Base-by-base conservation (phyloP, 2,329 filamentous ascomycete genomes). In the Fusarium avenaceum region DNA sequence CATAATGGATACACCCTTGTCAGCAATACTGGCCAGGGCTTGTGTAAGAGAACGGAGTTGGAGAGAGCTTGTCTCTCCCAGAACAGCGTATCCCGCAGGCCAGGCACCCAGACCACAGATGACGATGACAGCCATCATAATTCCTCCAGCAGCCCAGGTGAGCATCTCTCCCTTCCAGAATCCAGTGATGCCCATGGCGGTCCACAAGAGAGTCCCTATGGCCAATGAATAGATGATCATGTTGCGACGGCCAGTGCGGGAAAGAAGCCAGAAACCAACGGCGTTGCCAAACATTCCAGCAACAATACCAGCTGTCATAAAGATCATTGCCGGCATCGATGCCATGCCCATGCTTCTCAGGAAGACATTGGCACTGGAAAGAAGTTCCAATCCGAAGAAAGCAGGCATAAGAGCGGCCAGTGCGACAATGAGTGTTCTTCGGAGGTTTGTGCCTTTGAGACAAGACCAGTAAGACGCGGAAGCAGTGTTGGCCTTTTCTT, bases 211-310 rank as follows among this genome's bases (percentile, higher is more conserved):
- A 0, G 76, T 71, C 0, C 79, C 70, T 3, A 77, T 53, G 0
- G 51, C 48, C 5, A 85, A 59, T 0, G 81, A 81, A 0, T 61
- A 52, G 0, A 83, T 44, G 3, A 79, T 79, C 19, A 85, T 75
- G 5, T 61, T 73, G 13, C 84, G 75, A 5, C 84, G 76, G 0
- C 80, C 82, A 6, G 82, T 72, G 4, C 76, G 73, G 0, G 80
- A 79, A 40, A 85, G 72, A 1, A 82, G 72, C 80, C 81, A 85
- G 26, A 86, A 77, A 0, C 81, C 79, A 1, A 78, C 60, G 0
- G 76, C 75, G 35, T 86, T 86, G 6, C 80, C 80, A 1, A 83
- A 22, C 10, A 86, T 71, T 4, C 83, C 83, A 3, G 83, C 72
- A 0, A 80, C 77, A 42, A 86, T 79, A 1, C 83, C 83, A 0